A percentile compares a stretch with the other conserved stretches of the same genome.
Conservation (phyloP, 805 yeast species). For the Scheffersomyces spartinae region DNA sequence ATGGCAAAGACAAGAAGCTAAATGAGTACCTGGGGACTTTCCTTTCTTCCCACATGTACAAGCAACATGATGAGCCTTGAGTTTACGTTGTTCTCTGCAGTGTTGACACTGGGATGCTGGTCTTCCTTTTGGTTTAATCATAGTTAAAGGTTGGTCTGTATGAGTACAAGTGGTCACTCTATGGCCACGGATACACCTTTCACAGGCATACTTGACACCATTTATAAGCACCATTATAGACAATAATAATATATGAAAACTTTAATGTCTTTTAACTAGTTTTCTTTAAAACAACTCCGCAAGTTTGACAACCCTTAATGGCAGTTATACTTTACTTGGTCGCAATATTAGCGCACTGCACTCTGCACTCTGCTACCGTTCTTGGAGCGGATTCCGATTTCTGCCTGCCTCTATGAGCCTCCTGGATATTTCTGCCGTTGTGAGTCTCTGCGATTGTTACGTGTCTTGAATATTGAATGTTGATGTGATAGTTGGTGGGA, state of each 20-base stretch:
- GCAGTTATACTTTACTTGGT: too few relatives aligned
- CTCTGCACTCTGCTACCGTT: too few relatives aligned
- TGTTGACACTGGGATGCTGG: slow-evolving; percentile 88
- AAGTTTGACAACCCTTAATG: too few relatives aligned
- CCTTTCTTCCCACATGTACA: slow-evolving; percentile 61
- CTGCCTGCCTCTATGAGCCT: too few relatives aligned
- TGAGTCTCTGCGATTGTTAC: too few relatives aligned
- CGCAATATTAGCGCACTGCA: too few relatives aligned
- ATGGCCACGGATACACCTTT: slow-evolving; percentile 92
- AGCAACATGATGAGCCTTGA: slow-evolving; percentile 51
- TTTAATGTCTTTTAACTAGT: not conserved
- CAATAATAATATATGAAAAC: not conserved
- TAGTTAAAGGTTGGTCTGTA: slow-evolving; percentile 78
- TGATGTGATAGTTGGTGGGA: too few relatives aligned
- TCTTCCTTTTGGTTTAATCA: slow-evolving; percentile 94
- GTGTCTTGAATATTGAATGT: too few relatives aligned
- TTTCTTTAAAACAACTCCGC: too few relatives aligned
- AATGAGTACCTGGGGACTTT: slow-evolving; percentile 25
- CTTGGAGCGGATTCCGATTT: too few relatives aligned
- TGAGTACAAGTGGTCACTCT: slow-evolving; percentile 91
- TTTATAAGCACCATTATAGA: slow-evolving; percentile 73
- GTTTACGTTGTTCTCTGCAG: slow-evolving; percentile 65
- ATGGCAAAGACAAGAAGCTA: slow-evolving; percentile 26
- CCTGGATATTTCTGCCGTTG: too few relatives aligned
- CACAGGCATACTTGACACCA: slow-evolving; percentile 94